These are phyloP conservation scores for Myxozyma mucilagina DNA, from an alignment of 805 yeast genomes.

Conservation along the genomic window DNA sequence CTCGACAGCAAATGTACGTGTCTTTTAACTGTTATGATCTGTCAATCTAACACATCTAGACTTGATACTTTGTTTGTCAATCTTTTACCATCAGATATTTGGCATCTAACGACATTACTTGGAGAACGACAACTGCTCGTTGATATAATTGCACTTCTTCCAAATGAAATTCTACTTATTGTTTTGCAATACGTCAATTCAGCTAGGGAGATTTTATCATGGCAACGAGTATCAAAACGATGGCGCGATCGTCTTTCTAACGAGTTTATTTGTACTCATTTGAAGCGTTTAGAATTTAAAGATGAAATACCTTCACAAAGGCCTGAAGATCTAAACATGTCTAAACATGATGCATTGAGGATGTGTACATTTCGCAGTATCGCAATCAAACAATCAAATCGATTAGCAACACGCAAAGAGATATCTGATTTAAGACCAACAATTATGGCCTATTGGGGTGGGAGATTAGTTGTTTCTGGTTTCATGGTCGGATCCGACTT, in stretches of 20 bases:
- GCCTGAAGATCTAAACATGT: constrained; percentile 22
- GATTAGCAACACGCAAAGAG: constrained; percentile 25
- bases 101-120: constrained; percentile 27
- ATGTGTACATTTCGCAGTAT: constrained; percentile 24
- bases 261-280: constrained; percentile 22
- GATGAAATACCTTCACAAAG: constrained; percentile 28
- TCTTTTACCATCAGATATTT: constrained; percentile 28
- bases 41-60: background rate
- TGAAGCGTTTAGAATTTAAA: constrained; percentile 21
- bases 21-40: background rate
- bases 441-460: constrained; percentile 31
- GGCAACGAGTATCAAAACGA: constrained; percentile 30
- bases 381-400: constrained; percentile 28
- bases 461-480: constrained; percentile 29
- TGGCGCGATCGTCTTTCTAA: constrained; percentile 25
- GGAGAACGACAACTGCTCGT: constrained; percentile 29
- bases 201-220: constrained; percentile 25
- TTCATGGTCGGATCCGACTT: constrained; percentile 29
- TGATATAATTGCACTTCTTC: constrained; percentile 25
- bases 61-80: constrained; percentile 18
- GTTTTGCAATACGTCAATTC: constrained; percentile 23
- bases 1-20: constrained; percentile 24
- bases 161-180: constrained; percentile 22
- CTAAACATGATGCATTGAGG: constrained; percentile 23
- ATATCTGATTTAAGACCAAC: constrained; percentile 29